Base-by-base conservation (phyloP, 2,329 filamentous ascomycete genomes). In the Coniosporium tulheliwenetii region DNA sequence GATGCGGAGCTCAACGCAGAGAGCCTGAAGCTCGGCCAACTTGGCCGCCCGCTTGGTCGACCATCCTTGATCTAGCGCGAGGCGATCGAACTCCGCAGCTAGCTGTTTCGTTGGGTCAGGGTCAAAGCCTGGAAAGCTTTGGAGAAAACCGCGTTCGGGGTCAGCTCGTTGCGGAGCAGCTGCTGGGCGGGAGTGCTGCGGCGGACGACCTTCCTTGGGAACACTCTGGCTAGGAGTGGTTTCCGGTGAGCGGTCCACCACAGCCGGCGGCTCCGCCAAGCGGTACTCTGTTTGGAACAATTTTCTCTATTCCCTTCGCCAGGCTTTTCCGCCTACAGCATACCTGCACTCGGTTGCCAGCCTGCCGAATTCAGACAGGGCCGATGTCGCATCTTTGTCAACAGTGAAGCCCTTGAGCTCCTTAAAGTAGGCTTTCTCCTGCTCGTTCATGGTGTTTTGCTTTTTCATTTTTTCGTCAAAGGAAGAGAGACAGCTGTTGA, bases 1-100 rank as follows among this genome's bases (percentile, higher is more conserved):
- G 10, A 48, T 30, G 3, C 19, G 36, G 8, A 48, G 30, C 19
- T 48, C 46, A 10, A 7, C 10, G 16, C 46, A 46, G 2, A 48
- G 39, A 5, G 30, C 14, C 42, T 48, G 29, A 26, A 41, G 42
- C 5, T 36, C 35, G 2, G 37, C 44, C n/a, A 46, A 37, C 41
- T 43, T 37, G 36, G 12, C 15, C 10, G 36, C 36, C 5, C 8
- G 3, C 12, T 35, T 8, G 3, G 3, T n/a, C 14, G 12, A 5
- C 36, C 36, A 37, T 12, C 36, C 36, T 3, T 10, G 3, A 10
- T 37, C 3, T 5, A 15, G 3, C 19, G 36, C 36, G 10, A 37
- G 36, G 10, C 36, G 36, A 10, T 12, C 36, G 36, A 37, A 37
- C 36, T 37, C 36, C 10, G 13, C 14, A 3, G 36, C 36, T n/a